Evolutionary conservation across 257 asterid genomes (phyloP).

Genomic region (Fraxinus americana): DNA sequence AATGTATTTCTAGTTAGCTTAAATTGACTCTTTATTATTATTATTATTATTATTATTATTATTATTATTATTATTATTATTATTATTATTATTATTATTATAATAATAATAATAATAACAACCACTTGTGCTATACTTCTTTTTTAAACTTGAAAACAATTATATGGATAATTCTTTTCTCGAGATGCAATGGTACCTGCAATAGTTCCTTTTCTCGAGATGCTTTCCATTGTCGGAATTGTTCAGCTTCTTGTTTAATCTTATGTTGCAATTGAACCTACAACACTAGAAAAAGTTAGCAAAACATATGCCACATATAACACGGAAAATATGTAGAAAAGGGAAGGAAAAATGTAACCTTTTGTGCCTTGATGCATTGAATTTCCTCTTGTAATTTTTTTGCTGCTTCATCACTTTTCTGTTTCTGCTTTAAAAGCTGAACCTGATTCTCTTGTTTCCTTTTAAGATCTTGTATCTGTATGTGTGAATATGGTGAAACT

Average conservation of each 20-base stretch:
- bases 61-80: background rate
- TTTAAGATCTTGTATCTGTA: conserved; percentile 88
- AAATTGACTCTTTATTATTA: background rate
- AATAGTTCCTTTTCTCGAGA: conserved; percentile 92
- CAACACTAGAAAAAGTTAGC: conserved; percentile 26
- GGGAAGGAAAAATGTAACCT: conserved; percentile 43
- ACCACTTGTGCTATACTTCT: background rate
- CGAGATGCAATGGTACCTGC: conserved; percentile 67
- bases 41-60: background rate
- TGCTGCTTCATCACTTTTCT: conserved; percentile 65
- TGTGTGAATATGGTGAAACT: conserved; percentile 3
- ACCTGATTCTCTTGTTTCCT: conserved; percentile 64
- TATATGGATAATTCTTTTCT: conserved; percentile 40
- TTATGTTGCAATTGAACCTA: conserved; percentile 95
- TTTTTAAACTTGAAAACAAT: background rate
- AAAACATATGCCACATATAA: conserved; percentile 24
- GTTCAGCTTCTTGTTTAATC: conserved; percentile 98
- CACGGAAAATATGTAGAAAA: conserved; percentile 8
- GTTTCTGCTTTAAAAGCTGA: conserved; percentile 57
- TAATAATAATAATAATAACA: background rate
- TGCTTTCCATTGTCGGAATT: conserved; percentile 98
- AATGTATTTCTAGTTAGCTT: background rate
- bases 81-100: background rate
- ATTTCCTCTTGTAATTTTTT: conserved; percentile 59
- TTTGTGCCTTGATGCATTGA: conserved; percentile 58